Evolutionary conservation across 148 eudicot species (phyloP), one percentile per base, ranked within the genome.

Genomic region (Selenicereus undatus): DNA sequence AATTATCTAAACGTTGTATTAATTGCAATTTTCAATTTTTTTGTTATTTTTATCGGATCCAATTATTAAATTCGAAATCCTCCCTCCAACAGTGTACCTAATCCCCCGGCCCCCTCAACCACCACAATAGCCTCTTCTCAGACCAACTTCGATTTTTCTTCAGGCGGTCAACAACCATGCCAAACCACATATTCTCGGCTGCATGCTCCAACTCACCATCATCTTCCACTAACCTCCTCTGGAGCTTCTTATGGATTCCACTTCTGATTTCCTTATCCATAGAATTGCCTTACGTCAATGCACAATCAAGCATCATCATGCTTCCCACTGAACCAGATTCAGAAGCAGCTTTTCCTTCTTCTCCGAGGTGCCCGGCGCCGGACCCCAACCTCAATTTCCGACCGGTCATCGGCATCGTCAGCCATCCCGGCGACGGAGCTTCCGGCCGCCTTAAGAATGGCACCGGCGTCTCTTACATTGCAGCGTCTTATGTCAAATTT

Each of bases 381-480:
- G 92, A 96, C 36, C 85, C 94, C 5, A 82, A 82, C 66, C 90
- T 91, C 43, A 91, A 91, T 80, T 90, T 68, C 84, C 86, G 98
- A 29, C 98, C 99, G 69, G 91, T 96, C 14, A 93, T 96, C 78
- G 99, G 99, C 22, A 94, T 96, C 8, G 27, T 96, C 0, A 87
- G 82, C 66, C 99, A 96, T 79, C 99, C 99, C 3, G 99, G 99
- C 29, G 99, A 96, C 32, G 99, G 99, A 0, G 98, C 98, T 24
- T 92, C 99, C 50, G 99, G 99, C 2, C 82, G 97, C 60, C 90
- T 96, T 3, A 89, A 30, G 18, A 92, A 92, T 75, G 89, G 86
- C 11, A 82, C 90, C 9, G 78, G 81, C 51, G 91, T 91, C 9
- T 96, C 99, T 2, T 91, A 89, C 73, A 91, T 96, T 39, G 97